Evolutionary conservation across 208 protist species (phyloP).

Genomic region (Acanthamoeba comandoni): DNA sequence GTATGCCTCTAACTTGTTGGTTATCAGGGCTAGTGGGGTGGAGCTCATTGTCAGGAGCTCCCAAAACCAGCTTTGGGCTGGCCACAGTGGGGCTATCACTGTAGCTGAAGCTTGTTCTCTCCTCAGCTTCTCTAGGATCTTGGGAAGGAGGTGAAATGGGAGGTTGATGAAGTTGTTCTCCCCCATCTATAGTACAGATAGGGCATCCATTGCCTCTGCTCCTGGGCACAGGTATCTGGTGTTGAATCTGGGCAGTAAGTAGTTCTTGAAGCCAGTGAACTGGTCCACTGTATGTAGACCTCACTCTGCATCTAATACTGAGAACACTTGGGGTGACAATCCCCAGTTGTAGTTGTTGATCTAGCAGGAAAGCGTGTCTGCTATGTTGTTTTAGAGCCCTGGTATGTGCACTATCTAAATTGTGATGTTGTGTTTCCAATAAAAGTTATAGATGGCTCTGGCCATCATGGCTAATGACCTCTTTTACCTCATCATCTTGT

Average conservation of each 20-base stretch:
- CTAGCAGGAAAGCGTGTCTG: background rate
- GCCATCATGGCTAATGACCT: too few relatives aligned
- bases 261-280: background rate
- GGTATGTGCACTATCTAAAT: background rate
- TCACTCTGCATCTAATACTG: background rate
- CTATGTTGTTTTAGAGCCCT: background rate
- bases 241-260: background rate
- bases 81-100: background rate
- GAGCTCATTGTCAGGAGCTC: background rate
- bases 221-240: background rate
- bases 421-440: background rate
- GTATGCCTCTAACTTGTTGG: background rate
- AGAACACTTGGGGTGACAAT: background rate
- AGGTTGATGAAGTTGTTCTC: constrained; percentile 8
- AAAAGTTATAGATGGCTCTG: background rate
- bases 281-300: background rate
- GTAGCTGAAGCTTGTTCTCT: background rate
- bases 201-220: background rate
- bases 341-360: background rate
- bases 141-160: background rate
- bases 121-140: background rate
- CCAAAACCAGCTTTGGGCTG: background rate
- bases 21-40: background rate
- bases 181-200: background rate
- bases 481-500: too few relatives aligned